A percentile compares a stretch with the other conserved stretches of the same genome.
Evolutionary conservation across 495 filamentous ascomycete genomes (phyloP).

Genomic region (Chaetomium tenue): DNA sequence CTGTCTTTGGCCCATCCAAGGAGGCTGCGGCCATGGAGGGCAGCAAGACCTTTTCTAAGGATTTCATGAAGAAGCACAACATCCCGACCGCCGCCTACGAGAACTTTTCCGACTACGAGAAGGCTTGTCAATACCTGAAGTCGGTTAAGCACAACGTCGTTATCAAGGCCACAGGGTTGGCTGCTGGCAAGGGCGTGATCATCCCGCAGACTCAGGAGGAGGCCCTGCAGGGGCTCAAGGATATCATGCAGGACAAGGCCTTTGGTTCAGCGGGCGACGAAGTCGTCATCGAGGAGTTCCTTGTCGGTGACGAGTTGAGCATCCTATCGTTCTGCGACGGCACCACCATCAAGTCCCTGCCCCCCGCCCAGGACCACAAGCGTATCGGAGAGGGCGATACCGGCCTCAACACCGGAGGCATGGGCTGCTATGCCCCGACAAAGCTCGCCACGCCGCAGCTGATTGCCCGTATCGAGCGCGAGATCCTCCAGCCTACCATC

Average conservation of each 20-base stretch:
- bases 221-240: slow-evolving; percentile 73
- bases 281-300: slow-evolving; percentile 93
- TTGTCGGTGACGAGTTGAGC: slow-evolving; percentile 89
- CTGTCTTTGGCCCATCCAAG: slow-evolving; percentile 83
- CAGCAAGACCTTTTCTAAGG: slow-evolving; percentile 94
- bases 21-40: slow-evolving; percentile 89
- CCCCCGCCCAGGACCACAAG: slow-evolving; percentile 96
- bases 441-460: slow-evolving; percentile 73
- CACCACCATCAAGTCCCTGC: slow-evolving; percentile 77
- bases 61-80: slow-evolving; percentile 89
- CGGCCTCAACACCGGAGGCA: slow-evolving; percentile 94
- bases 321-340: slow-evolving; percentile 91
- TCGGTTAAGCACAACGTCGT: slow-evolving; percentile 72
- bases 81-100: slow-evolving; percentile 90
- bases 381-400: slow-evolving; percentile 85
- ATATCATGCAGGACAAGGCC: slow-evolving; percentile 85
- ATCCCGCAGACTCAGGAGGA: slow-evolving; percentile 79
- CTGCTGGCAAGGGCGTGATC: slow-evolving; percentile 90
- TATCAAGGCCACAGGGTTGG: slow-evolving; percentile 84
- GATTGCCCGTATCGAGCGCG: slow-evolving; percentile 73
- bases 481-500: slow-evolving; percentile 84
- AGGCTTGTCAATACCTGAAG: slow-evolving; percentile 74
- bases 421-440: slow-evolving; percentile 96
- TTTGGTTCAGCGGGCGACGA: slow-evolving; percentile 87
- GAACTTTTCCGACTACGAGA: slow-evolving; percentile 81